phyloP scores from a whole-genome alignment of 108 stramenopile genomes.

The Epithemia pelagica region DNA sequence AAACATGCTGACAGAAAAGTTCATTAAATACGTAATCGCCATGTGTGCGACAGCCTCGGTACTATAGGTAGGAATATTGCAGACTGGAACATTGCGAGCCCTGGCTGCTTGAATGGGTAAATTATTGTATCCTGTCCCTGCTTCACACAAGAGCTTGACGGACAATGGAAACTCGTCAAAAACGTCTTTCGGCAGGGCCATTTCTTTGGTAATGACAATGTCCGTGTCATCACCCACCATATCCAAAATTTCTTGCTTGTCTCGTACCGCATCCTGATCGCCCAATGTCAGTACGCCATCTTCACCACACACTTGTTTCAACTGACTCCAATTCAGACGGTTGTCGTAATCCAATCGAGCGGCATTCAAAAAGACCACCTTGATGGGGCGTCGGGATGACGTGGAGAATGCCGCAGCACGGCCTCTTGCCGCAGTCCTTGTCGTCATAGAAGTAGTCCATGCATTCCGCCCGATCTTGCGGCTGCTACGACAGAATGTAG shows the following conservation, averaged over 20 bases:
- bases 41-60: conserved; percentile 86
- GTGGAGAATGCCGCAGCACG: neutral
- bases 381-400: conserved; percentile 26
- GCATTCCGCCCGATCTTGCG: too few relatives aligned
- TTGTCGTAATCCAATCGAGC: conserved; percentile 70
- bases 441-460: too few relatives aligned
- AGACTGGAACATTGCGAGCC: conserved; percentile 42
- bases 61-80: conserved; percentile 76
- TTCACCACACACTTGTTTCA: conserved; percentile 33
- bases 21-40: conserved; percentile 84
- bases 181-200: conserved; percentile 43
- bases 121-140: conserved; percentile 90
- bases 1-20: conserved; percentile 71
- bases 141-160: conserved; percentile 76
- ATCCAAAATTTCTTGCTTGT: conserved; percentile 53
- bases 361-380: conserved; percentile 64
- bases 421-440: neutral
- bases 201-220: conserved; percentile 85
- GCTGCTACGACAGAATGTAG: too few relatives aligned
- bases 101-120: conserved; percentile 48
- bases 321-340: conserved; percentile 48
- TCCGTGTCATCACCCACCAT: conserved; percentile 49
- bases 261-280: conserved; percentile 45
- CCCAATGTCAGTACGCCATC: conserved; percentile 28
- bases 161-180: conserved; percentile 47